phyloP scores from a whole-genome alignment of 306 rosid genomes.

The Gleditsia sinensis region DNA sequence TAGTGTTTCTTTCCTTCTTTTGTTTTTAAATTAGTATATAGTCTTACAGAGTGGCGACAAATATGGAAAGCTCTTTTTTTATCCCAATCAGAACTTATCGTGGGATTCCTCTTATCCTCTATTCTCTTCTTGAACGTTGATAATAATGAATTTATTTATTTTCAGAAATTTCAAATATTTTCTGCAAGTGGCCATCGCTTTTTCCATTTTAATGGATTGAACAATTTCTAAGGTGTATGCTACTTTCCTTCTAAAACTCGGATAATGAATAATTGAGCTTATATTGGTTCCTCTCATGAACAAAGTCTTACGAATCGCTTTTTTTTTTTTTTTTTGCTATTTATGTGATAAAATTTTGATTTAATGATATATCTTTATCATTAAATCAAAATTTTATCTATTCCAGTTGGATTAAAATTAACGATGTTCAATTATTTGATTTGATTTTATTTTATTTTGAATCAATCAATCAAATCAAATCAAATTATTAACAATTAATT shows the following conservation, averaged over 20 bases:
- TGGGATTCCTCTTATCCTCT: constrained; percentile 10
- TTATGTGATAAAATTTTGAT: no score
- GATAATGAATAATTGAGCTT: background rate
- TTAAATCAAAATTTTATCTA: no score
- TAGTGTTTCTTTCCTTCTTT: no score
- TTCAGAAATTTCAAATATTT: background rate
- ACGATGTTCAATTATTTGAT: no score
- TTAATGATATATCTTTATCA: no score
- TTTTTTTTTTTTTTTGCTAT: no score
- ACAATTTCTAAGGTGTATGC: background rate
- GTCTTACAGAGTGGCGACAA: background rate
- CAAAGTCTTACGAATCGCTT: no score
- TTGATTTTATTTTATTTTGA: no score
- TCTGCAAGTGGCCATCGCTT: background rate
- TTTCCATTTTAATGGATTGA: background rate
- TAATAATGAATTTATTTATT: constrained; percentile 17
- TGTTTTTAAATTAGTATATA: constrained; percentile 17
- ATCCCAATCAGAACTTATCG: constrained; percentile 3
- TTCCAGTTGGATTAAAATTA: no score
- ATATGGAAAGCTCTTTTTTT: constrained; percentile 25
- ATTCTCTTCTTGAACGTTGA: constrained; percentile 29
- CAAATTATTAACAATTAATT: no score
- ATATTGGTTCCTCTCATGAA: background rate
- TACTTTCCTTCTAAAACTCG: background rate
- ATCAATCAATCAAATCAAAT: no score